phyloP scores from a whole-genome alignment of 768 basidiomycete genomes.

The Grammothele lineata region DNA sequence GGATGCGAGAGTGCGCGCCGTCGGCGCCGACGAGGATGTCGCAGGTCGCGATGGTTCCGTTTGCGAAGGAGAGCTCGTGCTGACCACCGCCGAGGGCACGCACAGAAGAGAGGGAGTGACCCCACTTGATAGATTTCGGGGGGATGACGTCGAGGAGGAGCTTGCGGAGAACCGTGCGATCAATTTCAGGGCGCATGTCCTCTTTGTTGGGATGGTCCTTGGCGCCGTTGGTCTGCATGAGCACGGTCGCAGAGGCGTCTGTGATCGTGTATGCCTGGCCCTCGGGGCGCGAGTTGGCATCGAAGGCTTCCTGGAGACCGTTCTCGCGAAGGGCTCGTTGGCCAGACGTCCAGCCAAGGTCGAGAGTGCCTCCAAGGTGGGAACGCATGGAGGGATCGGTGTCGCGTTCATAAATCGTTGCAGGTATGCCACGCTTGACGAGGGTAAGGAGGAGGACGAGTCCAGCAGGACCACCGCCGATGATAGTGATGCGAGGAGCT shows the following conservation, averaged over 20 bases:
- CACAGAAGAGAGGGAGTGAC: slow-evolving; percentile 32
- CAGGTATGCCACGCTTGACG: slow-evolving; percentile 1
- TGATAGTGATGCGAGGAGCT: slow-evolving; percentile 4
- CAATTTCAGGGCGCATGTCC: slow-evolving; percentile 8
- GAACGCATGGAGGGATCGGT: background rate
- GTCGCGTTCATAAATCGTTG: slow-evolving; percentile 7
- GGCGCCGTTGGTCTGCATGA: background rate
- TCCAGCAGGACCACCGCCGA: slow-evolving; percentile 2
- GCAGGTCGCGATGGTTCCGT: background rate
- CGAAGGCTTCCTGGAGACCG: slow-evolving; percentile 3
- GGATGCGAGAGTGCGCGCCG: slow-evolving; percentile 37
- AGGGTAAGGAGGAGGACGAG: slow-evolving; percentile 5
- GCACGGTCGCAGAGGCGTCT: background rate
- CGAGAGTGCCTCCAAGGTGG: slow-evolving; percentile 6
- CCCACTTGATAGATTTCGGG: slow-evolving; percentile 35
- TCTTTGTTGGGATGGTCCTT: background rate
- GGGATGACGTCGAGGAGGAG: slow-evolving; percentile 14
- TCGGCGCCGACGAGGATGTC: slow-evolving; percentile 35
- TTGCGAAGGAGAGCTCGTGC: slow-evolving; percentile 8
- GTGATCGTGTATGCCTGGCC: background rate
- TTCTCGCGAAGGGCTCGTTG: slow-evolving; percentile 10
- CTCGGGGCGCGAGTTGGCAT: background rate
- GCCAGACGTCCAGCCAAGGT: slow-evolving; percentile 5
- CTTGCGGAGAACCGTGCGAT: slow-evolving; percentile 7
- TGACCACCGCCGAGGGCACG: slow-evolving; percentile 24